Conservation (phyloP, 768 basidiomycete species). For the Gautieria morchelliformis region DNA sequence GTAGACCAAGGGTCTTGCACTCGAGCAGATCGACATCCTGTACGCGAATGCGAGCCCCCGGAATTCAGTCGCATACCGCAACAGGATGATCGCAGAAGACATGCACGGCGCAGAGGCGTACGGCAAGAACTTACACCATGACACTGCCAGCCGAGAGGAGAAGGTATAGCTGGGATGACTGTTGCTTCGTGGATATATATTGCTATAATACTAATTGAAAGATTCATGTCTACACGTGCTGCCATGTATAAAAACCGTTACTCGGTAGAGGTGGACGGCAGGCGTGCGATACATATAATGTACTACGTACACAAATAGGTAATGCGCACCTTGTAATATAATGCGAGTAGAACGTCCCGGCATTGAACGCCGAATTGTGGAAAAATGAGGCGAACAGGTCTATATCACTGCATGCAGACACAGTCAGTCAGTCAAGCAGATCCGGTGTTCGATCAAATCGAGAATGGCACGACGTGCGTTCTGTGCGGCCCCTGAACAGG, state of each 20-base stretch:
- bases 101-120: background rate
- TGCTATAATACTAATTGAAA: no score
- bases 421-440: background rate
- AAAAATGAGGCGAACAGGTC: constrained; percentile 64
- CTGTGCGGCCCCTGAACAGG: constrained; percentile 49
- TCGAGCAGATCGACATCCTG: no score
- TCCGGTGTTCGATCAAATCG: background rate
- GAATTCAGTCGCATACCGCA: constrained; percentile 29
- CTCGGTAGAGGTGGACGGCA: no score
- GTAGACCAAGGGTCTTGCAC: no score
- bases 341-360: constrained; percentile 81
- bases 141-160: no score
- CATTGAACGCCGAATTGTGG: constrained; percentile 75
- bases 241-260: no score
- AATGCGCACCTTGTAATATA: constrained; percentile 65
- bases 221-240: no score
- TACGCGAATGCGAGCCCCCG: constrained; percentile 54
- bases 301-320: no score
- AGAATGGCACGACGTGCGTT: constrained; percentile 32
- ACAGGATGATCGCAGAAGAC: constrained; percentile 8
- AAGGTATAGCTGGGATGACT: no score
- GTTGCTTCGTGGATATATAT: no score
- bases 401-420: constrained; percentile 35
- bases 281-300: no score
- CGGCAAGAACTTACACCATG: background rate